Percentiles rank a stretch among this genome's conserved stretches.
Evolutionary conservation across 1,284 basidiomycete species (phyloP).

Genomic region (Rhodotorula sp.): DNA sequence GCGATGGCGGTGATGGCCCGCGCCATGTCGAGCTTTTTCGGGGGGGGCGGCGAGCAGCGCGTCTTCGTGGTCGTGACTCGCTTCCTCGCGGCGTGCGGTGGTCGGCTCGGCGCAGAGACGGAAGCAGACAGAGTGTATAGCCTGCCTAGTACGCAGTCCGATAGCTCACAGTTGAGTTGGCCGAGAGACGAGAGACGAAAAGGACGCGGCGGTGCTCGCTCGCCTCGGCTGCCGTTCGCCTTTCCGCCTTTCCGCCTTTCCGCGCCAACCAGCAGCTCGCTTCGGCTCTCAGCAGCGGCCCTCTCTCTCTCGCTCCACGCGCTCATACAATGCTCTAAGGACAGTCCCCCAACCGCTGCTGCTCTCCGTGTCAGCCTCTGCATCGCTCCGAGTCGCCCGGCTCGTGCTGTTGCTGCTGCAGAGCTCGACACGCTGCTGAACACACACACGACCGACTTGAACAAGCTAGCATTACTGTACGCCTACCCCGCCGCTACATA

Average conservation of each 20-base stretch:
- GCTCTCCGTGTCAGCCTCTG: no score
- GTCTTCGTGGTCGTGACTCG: neutral
- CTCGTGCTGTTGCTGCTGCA: no score
- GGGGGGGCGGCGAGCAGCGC: neutral
- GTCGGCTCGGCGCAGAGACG: neutral
- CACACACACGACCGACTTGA: no score
- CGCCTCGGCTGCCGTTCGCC: neutral
- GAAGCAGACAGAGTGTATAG: no score
- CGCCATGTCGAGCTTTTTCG: neutral
- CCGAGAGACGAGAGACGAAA: conserved; percentile 1
- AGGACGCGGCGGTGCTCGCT: neutral
- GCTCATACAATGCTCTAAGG: neutral
- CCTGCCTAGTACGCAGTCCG: neutral
- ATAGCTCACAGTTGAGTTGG: conserved; percentile 5
- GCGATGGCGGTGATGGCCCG: neutral
- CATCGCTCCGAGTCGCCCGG: no score
- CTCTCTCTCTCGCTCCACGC: neutral
- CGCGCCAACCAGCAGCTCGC: neutral
- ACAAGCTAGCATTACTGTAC: no score
- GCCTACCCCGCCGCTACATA: no score
- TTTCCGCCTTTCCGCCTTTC: neutral
- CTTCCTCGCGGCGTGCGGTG: neutral
- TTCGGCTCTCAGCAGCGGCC: neutral
- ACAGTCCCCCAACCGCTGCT: neutral
- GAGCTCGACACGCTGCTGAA: no score